Evolutionary conservation across 2,329 filamentous ascomycete species (phyloP).

Genomic region (Metarhizium rileyi): DNA sequence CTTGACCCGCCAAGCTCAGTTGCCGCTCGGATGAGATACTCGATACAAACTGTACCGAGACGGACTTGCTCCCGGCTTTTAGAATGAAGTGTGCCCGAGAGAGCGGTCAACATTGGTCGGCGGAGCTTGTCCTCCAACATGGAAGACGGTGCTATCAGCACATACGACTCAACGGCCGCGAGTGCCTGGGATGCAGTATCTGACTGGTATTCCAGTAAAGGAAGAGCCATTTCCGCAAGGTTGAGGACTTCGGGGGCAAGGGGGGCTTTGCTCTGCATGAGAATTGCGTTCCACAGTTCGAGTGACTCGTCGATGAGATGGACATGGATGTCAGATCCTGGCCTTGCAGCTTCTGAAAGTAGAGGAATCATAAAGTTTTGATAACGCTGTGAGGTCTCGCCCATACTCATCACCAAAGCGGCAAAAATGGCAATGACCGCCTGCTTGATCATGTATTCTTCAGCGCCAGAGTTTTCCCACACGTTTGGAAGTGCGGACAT

Average conservation of each 20-base stretch:
- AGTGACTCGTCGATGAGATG: slow-evolving; percentile 88
- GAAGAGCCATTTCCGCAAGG: slow-evolving; percentile 53
- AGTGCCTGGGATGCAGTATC: slow-evolving; percentile 54
- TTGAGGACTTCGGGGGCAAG: slow-evolving; percentile 51
- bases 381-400: slow-evolving; percentile 64
- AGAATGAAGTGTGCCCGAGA: slow-evolving; percentile 39
- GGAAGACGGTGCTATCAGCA: slow-evolving; percentile 58
- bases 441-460: slow-evolving; percentile 90
- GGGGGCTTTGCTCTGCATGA: slow-evolving; percentile 55
- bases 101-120: slow-evolving; percentile 37
- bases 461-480: slow-evolving; percentile 71
- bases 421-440: slow-evolving; percentile 79
- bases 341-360: slow-evolving; percentile 68
- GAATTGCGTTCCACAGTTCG: slow-evolving; percentile 75
- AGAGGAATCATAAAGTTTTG: slow-evolving; percentile 74
- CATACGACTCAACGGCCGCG: slow-evolving; percentile 59
- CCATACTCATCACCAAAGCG: slow-evolving; percentile 79
- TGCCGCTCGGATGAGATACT: slow-evolving; percentile 55
- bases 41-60: slow-evolving; percentile 50
- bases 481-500: slow-evolving; percentile 69
- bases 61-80: slow-evolving; percentile 49
- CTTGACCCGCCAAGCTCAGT: slow-evolving; percentile 50
- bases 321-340: slow-evolving; percentile 62
- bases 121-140: slow-evolving; percentile 49
- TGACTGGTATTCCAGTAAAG: slow-evolving; percentile 56